These are phyloP conservation scores for Ensete ventricosum DNA, from an alignment of 176 grass and related monocot species.

Conservation along the genomic window DNA sequence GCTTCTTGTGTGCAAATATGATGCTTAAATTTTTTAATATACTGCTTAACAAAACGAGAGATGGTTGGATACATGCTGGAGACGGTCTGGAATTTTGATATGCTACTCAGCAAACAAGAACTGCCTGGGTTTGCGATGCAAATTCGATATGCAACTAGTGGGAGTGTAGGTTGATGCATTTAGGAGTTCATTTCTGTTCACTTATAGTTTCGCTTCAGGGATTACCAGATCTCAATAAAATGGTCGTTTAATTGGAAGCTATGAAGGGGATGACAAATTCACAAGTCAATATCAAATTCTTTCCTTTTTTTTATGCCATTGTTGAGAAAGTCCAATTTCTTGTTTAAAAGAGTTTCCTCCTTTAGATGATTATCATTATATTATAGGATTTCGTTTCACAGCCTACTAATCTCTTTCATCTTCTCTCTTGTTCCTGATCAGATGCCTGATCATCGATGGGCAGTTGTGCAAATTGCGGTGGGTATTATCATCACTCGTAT, in stretches of 20 bases:
- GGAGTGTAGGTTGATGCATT: no score
- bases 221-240: not conserved
- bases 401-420: not conserved
- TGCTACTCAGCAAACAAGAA: no score
- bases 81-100: no score
- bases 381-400: not conserved
- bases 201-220: no score
- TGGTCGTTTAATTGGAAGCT: not conserved
- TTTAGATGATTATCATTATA: not conserved
- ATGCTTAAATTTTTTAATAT: not conserved
- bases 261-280: not conserved
- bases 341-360: not conserved
- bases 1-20: not conserved
- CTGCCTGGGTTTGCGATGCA: no score
- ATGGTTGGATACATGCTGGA: no score
- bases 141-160: no score
- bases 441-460: conserved; percentile 93
- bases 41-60: no score
- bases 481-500: conserved; percentile 95
- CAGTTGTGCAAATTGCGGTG: conserved; percentile 88
- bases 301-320: not conserved
- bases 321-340: not conserved
- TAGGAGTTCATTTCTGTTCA: no score
- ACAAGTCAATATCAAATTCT: not conserved
- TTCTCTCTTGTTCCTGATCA: conserved; percentile 32